These are phyloP conservation scores for Dothiorella sarmentorum DNA, from an alignment of 2,329 filamentous ascomycete genomes.

Conservation along the genomic window DNA sequence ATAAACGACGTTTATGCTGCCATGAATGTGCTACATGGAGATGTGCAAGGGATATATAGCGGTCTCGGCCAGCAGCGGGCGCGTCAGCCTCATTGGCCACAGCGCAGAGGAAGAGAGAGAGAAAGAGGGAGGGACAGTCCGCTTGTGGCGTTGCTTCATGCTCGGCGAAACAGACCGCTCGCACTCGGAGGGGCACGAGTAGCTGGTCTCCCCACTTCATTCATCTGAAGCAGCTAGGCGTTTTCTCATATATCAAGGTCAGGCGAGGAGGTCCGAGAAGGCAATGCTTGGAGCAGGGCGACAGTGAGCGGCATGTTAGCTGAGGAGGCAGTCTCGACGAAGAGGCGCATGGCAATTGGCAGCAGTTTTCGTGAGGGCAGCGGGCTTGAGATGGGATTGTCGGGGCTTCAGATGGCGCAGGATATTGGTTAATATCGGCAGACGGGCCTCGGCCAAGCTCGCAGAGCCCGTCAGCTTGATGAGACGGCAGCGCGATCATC, in stretches of 20 bases:
- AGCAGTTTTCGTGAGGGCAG: no score
- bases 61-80: not conserved
- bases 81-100: not conserved
- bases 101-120: not conserved
- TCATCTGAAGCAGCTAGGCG: conserved; percentile 13
- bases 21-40: not conserved
- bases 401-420: conserved; percentile 5
- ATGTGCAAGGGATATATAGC: not conserved
- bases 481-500: conserved; percentile 10
- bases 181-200: not conserved
- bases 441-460: conserved; percentile 1
- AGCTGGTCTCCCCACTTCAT: conserved; percentile 9
- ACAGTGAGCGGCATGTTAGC: not conserved
- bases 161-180: conserved; percentile 13
- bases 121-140: not conserved
- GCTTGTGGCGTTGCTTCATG: not conserved
- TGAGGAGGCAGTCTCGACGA: not conserved
- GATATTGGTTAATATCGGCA: conserved; percentile 11
- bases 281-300: no score
- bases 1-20: not conserved
- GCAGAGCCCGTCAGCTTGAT: conserved; percentile 3
- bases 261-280: not conserved
- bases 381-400: not conserved
- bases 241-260: not conserved
- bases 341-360: not conserved